Conservation (phyloP, 148 eudicot genomes). For the Linanthus parryae region DNA sequence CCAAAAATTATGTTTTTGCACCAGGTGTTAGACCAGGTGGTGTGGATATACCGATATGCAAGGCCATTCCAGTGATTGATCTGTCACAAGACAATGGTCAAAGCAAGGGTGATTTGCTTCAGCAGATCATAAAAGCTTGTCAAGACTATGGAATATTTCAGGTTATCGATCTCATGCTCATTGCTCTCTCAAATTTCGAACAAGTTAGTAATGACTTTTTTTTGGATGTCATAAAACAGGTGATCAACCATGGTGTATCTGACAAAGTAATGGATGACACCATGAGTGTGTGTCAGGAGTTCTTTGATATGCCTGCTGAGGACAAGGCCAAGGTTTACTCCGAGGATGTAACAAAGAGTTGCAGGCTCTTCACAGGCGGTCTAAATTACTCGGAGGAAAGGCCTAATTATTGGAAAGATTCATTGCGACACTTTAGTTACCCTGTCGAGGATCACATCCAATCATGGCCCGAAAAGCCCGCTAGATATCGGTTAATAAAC, state of each 20-base stretch:
- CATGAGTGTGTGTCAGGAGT: constrained; percentile 11
- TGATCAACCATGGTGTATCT: constrained; percentile 22
- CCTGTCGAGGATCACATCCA: constrained; percentile 15
- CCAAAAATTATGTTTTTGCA: constrained; percentile 39
- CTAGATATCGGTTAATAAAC: constrained; percentile 1
- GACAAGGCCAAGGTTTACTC: constrained; percentile 11
- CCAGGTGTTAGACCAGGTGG: constrained; percentile 45
- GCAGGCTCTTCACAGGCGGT: constrained; percentile 28
- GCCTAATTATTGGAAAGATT: constrained; percentile 19
- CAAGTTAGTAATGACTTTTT: too few species aligned
- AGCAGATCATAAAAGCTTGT: constrained; percentile 36
- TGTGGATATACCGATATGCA: constrained; percentile 15
- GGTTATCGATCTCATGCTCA: constrained; percentile 22
- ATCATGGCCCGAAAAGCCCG: constrained; percentile 19
- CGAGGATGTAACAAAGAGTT: constrained; percentile 7
- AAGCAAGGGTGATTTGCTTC: constrained; percentile 7
- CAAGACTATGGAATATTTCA: constrained; percentile 52
- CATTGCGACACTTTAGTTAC: constrained; percentile 8
- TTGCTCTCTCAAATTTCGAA: background rate
- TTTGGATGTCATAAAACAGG: constrained; percentile 5
- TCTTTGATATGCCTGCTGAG: constrained; percentile 14
- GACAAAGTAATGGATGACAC: constrained; percentile 13
- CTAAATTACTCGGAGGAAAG: constrained; percentile 9
- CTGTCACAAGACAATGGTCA: constrained; percentile 21
- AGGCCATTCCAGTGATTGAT: constrained; percentile 38